Evolutionary conservation across 2,329 filamentous ascomycete genomes (phyloP).

Genomic region (Tolypocladium paradoxum): DNA sequence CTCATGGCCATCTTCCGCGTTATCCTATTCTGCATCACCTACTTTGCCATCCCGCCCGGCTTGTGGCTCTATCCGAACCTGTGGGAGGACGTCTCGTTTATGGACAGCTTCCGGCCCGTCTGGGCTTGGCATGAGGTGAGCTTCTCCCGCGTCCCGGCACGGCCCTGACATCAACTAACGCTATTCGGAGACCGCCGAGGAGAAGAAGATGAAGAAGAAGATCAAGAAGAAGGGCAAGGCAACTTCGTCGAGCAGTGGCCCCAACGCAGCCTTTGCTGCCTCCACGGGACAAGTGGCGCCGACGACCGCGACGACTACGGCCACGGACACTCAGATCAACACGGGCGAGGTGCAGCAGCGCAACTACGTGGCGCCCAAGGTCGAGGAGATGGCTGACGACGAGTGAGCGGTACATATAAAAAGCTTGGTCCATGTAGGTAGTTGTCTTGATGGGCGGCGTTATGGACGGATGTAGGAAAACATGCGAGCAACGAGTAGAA

Average conservation of each 20-base stretch:
- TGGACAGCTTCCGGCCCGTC: conserved; percentile 89
- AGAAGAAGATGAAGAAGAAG: conserved; percentile 22
- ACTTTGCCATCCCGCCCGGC: conserved; percentile 73
- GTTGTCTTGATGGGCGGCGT: conserved; percentile 11
- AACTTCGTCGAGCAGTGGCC: conserved; percentile 16
- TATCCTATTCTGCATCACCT: conserved; percentile 87
- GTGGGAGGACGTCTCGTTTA: conserved; percentile 96
- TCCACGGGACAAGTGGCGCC: conserved; percentile 42
- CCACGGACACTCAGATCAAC: conserved; percentile 42
- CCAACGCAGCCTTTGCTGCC: conserved; percentile 36
- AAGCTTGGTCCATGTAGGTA: neutral
- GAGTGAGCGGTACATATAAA: conserved; percentile 22
- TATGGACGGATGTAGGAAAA: conserved; percentile 9
- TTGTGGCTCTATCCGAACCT: conserved; percentile 98
- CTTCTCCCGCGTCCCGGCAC: conserved; percentile 3
- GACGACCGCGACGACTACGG: conserved; percentile 44
- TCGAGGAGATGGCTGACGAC: conserved; percentile 41
- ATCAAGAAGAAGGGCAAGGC: conserved; percentile 47
- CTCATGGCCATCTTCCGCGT: conserved; percentile 94
- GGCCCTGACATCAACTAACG: neutral
- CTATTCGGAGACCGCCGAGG: conserved; percentile 7
- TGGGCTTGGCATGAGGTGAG: conserved; percentile 98
- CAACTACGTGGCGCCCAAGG: conserved; percentile 38
- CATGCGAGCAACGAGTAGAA: neutral
- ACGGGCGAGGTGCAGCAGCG: conserved; percentile 30